Evolutionary conservation across 768 basidiomycete species (phyloP).

Genomic region (Tricholoma sp.): DNA sequence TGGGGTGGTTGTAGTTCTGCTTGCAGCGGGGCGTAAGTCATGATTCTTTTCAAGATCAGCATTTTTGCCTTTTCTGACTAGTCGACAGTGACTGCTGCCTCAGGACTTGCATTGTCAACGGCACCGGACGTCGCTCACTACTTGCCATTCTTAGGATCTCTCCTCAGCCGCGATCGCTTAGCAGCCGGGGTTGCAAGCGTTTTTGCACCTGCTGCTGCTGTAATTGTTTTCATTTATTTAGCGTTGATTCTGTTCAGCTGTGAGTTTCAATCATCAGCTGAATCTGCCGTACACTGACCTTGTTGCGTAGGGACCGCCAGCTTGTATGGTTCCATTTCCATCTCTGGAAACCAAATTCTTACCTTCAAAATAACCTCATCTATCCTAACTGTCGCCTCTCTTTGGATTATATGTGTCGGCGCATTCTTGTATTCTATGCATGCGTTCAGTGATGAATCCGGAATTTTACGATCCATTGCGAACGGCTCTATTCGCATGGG

Average conservation of each 20-base stretch:
- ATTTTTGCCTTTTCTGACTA: slow-evolving; percentile 6
- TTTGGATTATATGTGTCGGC: slow-evolving; percentile 63
- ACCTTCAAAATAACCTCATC: slow-evolving; percentile 63
- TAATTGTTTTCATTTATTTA: slow-evolving; percentile 51
- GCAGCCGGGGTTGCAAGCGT: slow-evolving; percentile 62
- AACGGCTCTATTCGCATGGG: slow-evolving; percentile 72
- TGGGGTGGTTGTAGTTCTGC: slow-evolving; percentile 39
- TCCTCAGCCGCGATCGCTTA: slow-evolving; percentile 45
- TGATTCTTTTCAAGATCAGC: background rate
- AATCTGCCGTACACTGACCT: slow-evolving; percentile 4
- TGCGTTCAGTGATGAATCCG: slow-evolving; percentile 41
- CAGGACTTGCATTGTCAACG: slow-evolving; percentile 61
- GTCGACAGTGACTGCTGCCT: slow-evolving; percentile 59
- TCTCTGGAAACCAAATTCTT: slow-evolving; percentile 56
- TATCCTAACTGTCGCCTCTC: slow-evolving; percentile 45
- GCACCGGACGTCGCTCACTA: slow-evolving; percentile 73
- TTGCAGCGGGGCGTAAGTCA: slow-evolving; percentile 59
- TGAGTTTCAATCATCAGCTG: slow-evolving; percentile 28
- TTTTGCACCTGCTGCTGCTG: slow-evolving; percentile 61
- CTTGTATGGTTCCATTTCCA: slow-evolving; percentile 53
- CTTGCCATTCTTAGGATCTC: slow-evolving; percentile 54
- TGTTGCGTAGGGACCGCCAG: slow-evolving; percentile 42
- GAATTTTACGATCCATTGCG: slow-evolving; percentile 44
- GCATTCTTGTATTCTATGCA: slow-evolving; percentile 66
- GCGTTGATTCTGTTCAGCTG: slow-evolving; percentile 51